Conservation (phyloP, 176 grass and related monocot genomes). For the Chloris gayana region DNA sequence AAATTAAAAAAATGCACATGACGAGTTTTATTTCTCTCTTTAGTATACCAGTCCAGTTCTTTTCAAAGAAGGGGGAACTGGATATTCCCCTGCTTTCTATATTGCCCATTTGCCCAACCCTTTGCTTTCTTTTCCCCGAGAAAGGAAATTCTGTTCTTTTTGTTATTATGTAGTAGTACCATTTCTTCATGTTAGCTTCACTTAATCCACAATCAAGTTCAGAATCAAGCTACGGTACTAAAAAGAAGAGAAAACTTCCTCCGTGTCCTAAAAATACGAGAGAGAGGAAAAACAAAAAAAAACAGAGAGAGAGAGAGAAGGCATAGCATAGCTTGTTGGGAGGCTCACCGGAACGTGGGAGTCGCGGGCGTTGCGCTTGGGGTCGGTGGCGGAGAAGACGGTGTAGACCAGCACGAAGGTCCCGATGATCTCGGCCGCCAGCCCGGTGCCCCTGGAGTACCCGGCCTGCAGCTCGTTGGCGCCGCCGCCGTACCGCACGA, state of each 20-base stretch:
- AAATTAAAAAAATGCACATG: background rate
- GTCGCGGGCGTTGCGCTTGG: conserved; percentile 97
- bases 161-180: conserved; percentile 12
- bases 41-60: background rate
- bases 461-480: conserved; percentile 69
- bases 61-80: background rate
- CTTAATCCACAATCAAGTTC: conserved; percentile 27
- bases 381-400: conserved; percentile 99
- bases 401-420: conserved; percentile 99
- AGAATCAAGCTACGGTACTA: background rate
- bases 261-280: background rate
- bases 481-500: conserved; percentile 66
- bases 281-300: background rate
- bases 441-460: conserved; percentile 85
- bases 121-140: too few species aligned
- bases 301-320: too few species aligned
- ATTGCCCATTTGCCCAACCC: background rate
- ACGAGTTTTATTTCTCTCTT: background rate
- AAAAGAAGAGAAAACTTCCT: background rate
- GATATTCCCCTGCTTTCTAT: conserved; percentile 23
- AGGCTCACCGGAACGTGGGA: conserved; percentile 89
- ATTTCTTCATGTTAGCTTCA: conserved; percentile 2
- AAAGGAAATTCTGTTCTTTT: conserved; percentile 1
- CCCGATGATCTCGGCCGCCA: conserved; percentile 95
- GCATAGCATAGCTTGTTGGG: background rate